These are phyloP conservation scores for Brassica cretica DNA, from an alignment of 345 rosid species.

Conservation along the genomic window DNA sequence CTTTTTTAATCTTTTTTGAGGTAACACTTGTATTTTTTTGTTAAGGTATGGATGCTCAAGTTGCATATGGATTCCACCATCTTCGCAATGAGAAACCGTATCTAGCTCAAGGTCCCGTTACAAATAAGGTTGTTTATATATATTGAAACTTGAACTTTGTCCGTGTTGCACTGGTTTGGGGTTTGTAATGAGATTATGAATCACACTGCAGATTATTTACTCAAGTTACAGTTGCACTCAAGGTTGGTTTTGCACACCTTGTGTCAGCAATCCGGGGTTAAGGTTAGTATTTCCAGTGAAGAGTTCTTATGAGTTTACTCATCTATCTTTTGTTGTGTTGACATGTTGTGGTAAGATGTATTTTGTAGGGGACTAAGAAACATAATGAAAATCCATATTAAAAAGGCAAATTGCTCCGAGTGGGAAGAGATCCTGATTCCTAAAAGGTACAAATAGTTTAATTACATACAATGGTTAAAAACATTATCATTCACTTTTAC, in stretches of 20 bases:
- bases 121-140: constrained; percentile 69
- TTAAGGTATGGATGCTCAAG: constrained; percentile 98
- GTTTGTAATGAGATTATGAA: constrained; percentile 8
- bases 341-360: constrained; percentile 31
- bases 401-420: constrained; percentile 68
- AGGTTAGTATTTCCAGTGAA: constrained; percentile 49
- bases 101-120: constrained; percentile 88
- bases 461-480: background rate
- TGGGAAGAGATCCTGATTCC: constrained; percentile 88
- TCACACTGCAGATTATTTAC: constrained; percentile 67
- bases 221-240: constrained; percentile 90
- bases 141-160: background rate
- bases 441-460: constrained; percentile 49
- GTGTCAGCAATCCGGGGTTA: constrained; percentile 76
- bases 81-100: constrained; percentile 88
- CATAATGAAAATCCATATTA: constrained; percentile 76
- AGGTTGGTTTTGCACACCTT: constrained; percentile 98
- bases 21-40: constrained; percentile 19
- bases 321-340: constrained; percentile 3
- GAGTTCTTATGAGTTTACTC: background rate
- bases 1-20: background rate
- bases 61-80: constrained; percentile 96
- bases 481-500: background rate
- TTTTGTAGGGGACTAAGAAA: constrained; percentile 81
- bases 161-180: background rate